Percentiles rank a stretch among this genome's conserved stretches.
Conservation (phyloP, 495 filamentous ascomycete genomes). For the Talaromyces liani region DNA sequence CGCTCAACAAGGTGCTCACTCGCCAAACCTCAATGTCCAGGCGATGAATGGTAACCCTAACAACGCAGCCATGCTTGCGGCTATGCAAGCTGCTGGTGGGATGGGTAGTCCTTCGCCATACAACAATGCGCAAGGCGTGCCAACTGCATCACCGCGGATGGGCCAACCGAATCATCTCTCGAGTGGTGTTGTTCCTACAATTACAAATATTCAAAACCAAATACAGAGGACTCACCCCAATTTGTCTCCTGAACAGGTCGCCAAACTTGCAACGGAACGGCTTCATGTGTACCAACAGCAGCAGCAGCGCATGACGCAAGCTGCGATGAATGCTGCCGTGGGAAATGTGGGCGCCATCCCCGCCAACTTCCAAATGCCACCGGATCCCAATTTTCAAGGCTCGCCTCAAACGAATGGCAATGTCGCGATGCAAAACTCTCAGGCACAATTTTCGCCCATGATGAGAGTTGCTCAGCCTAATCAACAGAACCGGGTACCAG, state of each 20-base stretch:
- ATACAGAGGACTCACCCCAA: constrained; percentile 48
- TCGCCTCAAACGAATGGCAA: constrained; percentile 27
- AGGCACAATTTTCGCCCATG: constrained; percentile 64
- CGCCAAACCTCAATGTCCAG: constrained; percentile 33
- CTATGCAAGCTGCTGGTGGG: constrained; percentile 40
- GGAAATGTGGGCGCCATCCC: constrained; percentile 39
- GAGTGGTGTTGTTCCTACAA: constrained; percentile 45
- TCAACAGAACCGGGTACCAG: constrained; percentile 34
- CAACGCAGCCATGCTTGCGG: constrained; percentile 44
- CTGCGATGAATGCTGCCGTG: constrained; percentile 61
- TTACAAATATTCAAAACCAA: constrained; percentile 43
- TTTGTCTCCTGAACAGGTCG: constrained; percentile 50
- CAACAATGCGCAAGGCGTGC: constrained; percentile 33
- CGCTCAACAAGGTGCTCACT: constrained; percentile 37
- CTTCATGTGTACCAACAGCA: constrained; percentile 45
- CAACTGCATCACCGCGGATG: constrained; percentile 45
- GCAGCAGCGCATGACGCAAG: constrained; percentile 43
- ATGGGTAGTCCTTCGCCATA: constrained; percentile 45
- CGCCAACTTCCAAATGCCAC: constrained; percentile 34
- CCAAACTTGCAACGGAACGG: constrained; percentile 53
- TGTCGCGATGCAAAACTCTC: constrained; percentile 37
- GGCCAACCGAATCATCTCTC: constrained; percentile 44
- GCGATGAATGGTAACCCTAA: constrained; percentile 48
- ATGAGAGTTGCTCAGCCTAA: constrained; percentile 59
- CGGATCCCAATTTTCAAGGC: constrained; percentile 33